Evolutionary conservation across 2,329 filamentous ascomycete species (phyloP).

Genomic region (Claviceps sorghi): DNA sequence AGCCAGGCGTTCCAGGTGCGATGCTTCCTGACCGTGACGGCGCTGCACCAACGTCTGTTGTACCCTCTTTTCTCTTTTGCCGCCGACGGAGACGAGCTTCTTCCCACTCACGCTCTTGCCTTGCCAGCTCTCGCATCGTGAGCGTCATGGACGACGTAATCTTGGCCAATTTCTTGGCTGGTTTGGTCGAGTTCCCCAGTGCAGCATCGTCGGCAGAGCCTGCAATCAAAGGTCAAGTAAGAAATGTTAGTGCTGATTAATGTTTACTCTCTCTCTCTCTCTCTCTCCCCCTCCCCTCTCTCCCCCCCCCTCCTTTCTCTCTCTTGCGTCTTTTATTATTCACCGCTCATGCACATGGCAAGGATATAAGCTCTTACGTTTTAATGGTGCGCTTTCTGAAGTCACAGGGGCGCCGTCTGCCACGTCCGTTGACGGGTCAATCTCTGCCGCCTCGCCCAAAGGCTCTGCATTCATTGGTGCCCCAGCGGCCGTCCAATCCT

Average conservation of each 20-base stretch:
- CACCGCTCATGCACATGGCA: background rate
- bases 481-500: slow-evolving; percentile 62
- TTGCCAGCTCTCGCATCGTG: slow-evolving; percentile 46
- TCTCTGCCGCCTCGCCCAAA: slow-evolving; percentile 11
- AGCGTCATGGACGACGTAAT: slow-evolving; percentile 36
- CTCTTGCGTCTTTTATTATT: background rate
- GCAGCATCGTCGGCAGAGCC: slow-evolving; percentile 23
- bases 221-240: slow-evolving; percentile 11
- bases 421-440: slow-evolving; percentile 11
- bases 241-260: background rate
- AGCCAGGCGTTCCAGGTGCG: slow-evolving; percentile 46
- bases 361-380: slow-evolving; percentile 34
- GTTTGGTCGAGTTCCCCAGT: slow-evolving; percentile 25
- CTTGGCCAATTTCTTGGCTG: slow-evolving; percentile 30
- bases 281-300: background rate
- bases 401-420: slow-evolving; percentile 29
- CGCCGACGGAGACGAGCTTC: slow-evolving; percentile 56
- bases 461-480: slow-evolving; percentile 31
- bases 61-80: slow-evolving; percentile 45
- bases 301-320: background rate
- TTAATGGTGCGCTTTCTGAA: slow-evolving; percentile 39
- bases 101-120: slow-evolving; percentile 56
- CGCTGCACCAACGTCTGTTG: slow-evolving; percentile 32
- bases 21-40: slow-evolving; percentile 40
- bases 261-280: background rate